Conservation (phyloP, 2,329 filamentous ascomycete species). For the Fusarium coicis region DNA sequence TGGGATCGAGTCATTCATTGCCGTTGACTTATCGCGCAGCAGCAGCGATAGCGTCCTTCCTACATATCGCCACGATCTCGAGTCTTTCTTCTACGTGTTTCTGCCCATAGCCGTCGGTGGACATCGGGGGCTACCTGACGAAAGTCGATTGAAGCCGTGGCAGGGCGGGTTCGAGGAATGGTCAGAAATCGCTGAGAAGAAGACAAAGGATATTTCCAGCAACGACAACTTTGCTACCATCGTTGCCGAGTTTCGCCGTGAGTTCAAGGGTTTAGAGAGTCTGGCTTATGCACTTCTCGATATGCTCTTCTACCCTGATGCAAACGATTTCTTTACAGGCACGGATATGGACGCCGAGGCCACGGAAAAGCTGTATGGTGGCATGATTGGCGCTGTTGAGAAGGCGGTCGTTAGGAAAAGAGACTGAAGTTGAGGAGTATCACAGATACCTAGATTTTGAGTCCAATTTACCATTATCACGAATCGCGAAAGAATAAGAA, state of each 20-base stretch:
- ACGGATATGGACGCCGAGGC: neutral
- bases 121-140: neutral
- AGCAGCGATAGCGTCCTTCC: neutral
- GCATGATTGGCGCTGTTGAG: neutral
- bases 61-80: slow-evolving; percentile 44
- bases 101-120: slow-evolving; percentile 17
- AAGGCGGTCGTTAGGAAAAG: accelerated
- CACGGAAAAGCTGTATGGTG: neutral
- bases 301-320: neutral
- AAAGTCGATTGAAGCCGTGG: slow-evolving; percentile 9
- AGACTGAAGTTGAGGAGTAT: accelerated
- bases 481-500: neutral
- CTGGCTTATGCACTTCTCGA: neutral
- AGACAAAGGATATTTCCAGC: neutral
- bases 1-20: slow-evolving; percentile 44
- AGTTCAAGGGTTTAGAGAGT: neutral
- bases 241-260: neutral
- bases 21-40: slow-evolving; percentile 32
- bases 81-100: slow-evolving; percentile 45
- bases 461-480: accelerated
- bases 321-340: neutral
- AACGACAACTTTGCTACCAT: neutral
- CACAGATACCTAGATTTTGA: accelerated
- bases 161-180: neutral
- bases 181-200: neutral